Evolutionary conservation across 2,329 filamentous ascomycete species (phyloP).

Genomic region (Aspergillus tubingensis): DNA sequence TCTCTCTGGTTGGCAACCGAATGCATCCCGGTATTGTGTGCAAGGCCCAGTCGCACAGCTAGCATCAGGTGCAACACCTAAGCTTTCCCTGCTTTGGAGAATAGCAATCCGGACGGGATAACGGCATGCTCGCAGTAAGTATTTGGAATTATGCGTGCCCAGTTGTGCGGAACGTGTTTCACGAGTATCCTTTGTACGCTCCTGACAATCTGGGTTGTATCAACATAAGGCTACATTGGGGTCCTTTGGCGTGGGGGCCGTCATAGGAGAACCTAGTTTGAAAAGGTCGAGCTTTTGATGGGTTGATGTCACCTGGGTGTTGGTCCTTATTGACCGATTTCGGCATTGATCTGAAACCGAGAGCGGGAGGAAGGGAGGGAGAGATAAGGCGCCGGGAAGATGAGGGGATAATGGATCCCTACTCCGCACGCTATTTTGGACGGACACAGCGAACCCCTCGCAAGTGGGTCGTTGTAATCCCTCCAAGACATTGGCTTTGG

Average conservation of each 20-base stretch:
- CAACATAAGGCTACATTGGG: neutral
- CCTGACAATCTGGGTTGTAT: neutral
- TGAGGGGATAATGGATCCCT: neutral
- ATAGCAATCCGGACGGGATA: neutral
- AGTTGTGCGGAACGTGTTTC: neutral
- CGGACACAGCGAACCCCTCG: neutral
- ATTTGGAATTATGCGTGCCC: neutral
- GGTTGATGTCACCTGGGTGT: neutral
- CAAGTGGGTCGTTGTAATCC: neutral
- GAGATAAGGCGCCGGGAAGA: neutral
- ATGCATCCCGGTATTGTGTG: neutral
- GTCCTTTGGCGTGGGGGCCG: too few relatives aligned
- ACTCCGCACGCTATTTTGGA: neutral
- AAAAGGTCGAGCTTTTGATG: too few relatives aligned
- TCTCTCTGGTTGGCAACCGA: neutral
- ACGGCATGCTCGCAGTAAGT: neutral
- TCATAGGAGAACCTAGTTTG: neutral
- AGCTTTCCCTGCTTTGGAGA: neutral
- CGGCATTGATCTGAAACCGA: neutral
- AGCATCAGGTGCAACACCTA: constrained; percentile 6
- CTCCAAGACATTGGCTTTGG: neutral
- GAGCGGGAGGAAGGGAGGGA: neutral
- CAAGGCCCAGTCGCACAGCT: neutral
- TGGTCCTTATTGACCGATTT: neutral
- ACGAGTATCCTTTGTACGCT: neutral